A percentile compares a stretch with the other conserved stretches of the same genome.
phyloP scores from a whole-genome alignment of 2,329 filamentous ascomycete species.

The Diplodia corticola region DNA sequence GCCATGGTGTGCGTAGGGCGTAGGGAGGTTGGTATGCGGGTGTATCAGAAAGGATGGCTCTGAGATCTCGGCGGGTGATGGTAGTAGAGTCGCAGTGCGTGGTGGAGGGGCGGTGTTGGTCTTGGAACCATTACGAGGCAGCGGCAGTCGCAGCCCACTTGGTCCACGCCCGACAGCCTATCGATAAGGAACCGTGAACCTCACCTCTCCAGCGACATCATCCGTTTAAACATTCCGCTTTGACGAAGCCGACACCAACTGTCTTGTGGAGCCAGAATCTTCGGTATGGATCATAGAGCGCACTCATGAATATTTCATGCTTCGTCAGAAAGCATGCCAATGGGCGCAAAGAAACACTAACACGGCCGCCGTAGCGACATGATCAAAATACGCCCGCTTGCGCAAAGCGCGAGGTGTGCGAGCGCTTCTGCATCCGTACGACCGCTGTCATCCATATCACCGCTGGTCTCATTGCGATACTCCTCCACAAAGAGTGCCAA shows the following conservation, averaged over 20 bases:
- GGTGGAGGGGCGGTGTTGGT: slow-evolving; percentile 9
- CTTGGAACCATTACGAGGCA: slow-evolving; percentile 21
- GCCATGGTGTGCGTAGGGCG: slow-evolving; percentile 54
- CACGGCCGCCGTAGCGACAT: not conserved
- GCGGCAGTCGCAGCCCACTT: slow-evolving; percentile 19
- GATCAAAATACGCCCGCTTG: not conserved
- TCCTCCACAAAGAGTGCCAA: slow-evolving; percentile 4
- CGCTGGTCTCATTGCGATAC: not conserved
- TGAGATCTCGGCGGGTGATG: not conserved
- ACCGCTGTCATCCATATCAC: not conserved
- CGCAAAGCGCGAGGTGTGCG: not conserved
- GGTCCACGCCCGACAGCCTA: not conserved
- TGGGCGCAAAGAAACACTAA: not conserved
- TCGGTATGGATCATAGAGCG: not conserved
- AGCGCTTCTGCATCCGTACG: not conserved
- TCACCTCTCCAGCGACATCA: slow-evolving; percentile 4
- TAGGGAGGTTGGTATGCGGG: not conserved
- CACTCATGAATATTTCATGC: not conserved
- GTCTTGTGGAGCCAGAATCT: not conserved
- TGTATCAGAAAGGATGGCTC: not conserved
- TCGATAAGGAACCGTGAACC: slow-evolving; percentile 9
- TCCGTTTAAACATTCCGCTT: not conserved
- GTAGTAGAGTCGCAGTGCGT: not conserved
- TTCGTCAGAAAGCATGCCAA: no score
- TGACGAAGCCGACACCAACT: not conserved